Evolutionary conservation across 495 filamentous ascomycete species (phyloP), one percentile per base, ranked within the genome.

Genomic region (Penicillium turbatum): DNA sequence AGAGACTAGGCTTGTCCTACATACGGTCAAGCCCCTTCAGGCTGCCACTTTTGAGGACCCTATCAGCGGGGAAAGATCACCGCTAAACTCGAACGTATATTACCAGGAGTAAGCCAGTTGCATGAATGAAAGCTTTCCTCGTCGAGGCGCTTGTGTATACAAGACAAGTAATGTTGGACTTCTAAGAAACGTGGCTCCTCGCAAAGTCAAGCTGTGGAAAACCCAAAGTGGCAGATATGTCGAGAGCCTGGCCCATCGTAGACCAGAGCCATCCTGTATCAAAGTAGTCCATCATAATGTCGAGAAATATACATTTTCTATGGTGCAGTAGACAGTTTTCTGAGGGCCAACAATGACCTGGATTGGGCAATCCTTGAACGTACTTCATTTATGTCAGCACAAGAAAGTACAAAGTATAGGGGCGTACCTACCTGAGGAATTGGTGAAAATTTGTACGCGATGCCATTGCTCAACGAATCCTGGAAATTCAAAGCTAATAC

Each of bases 1-100:
- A 49, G 60, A 45, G 34, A 42, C 21, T 27, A 42, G 10, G 39
- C 19, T 42, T 42, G 21, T 27, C 39, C 39, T 42, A 42, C 21
- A 42, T 42, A 27, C 0, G 39, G 21, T 27, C 11, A 6, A 42
- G 19, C 21, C 21, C 39, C 39, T 13, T 24, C 19, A 3, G 21
- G 10, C 39, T 42, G 39, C 21, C 39, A 42, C 21, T 42, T 42
- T 42, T 27, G 21, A 42, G 10, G 39, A 42, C 21, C 39, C 39
- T 42, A 42, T 42, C 19, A 42, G 39, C 39, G 39, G 39, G n/a
- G 11, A 41, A 41, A 41, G 19, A 41, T 41, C 19, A 24, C 1
- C 12, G 38, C 38, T 41, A 21, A 41, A 41, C 38, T 41, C 19
- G 38, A 21, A 41, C 38, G 38, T 41, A 26, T 41, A 4, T 21